Base-by-base conservation (phyloP, 257 asterid genomes). In the Galeopsis tetrahit region DNA sequence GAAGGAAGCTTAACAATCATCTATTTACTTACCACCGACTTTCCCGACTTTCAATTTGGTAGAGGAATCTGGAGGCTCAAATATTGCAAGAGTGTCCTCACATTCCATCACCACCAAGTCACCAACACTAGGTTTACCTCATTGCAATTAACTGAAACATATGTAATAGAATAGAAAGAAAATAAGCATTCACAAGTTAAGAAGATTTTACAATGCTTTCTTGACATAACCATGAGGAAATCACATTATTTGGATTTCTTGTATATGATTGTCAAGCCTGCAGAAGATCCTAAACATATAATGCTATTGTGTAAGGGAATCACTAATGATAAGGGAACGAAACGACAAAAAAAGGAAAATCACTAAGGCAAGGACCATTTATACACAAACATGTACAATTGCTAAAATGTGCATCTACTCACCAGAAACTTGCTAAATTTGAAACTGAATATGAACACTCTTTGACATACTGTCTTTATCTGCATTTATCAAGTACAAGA, bases 361-460 rank as follows among this genome's bases (percentile, higher is more conserved):
- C 52, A 46, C 52, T 7, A 36, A n/a, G 70, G 10, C 35, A 5
- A 35, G 70, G 70, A 13, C 69, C 69, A 60, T 14, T 46, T 4
- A 46, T 61, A 28, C 59, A 17, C 28, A 11, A 11, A 11, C 42
- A 53, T 13, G 51, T 28, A 21, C 13, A 42, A 48, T 36, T 52
- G 42, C 40, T 48, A 4, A 48, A 15, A 44, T 55, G 55, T 4
- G 21, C 52, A n/a, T 48, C 44, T 62, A 15, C 53, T 53, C 62
- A 51, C 51, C 49, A 32, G 55, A 34, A 38, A 4, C 17, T 38
- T 63, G 51, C 34, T 38, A 34, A 3, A 72, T 49, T 10, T 9
- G 15, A 11, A 49, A 10, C 1, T 4, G 46, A 63, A 17, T 65
- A 48, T 9, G 4, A 52, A 63, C 21, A 11, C 51, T 51, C 14